phyloP scores from a whole-genome alignment of 257 asterid genomes.

The Solanum verrucosum region DNA sequence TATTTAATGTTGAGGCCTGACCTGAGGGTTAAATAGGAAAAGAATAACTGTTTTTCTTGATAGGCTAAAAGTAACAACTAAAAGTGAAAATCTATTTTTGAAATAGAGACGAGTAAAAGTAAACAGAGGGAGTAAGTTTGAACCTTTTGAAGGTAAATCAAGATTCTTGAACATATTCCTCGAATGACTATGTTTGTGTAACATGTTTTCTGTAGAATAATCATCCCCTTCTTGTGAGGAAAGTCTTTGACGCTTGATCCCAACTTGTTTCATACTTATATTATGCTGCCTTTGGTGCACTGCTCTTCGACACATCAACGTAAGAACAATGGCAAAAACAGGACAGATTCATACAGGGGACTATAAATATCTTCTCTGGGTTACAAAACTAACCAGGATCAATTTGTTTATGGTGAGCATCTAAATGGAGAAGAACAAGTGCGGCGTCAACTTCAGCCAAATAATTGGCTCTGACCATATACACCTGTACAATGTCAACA shows the following conservation, averaged over 20 bases:
- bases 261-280: background rate
- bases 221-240: background rate
- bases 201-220: background rate
- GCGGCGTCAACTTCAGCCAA: slow-evolving; percentile 42
- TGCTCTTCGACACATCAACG: slow-evolving; percentile 7
- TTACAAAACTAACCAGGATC: background rate
- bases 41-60: background rate
- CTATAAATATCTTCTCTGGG: background rate
- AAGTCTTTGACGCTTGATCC: background rate
- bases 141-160: background rate
- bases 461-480: slow-evolving; percentile 27
- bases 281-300: slow-evolving; percentile 4
- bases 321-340: background rate
- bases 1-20: background rate
- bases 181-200: background rate
- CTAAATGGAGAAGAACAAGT: slow-evolving; percentile 33
- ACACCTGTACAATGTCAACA: slow-evolving; percentile 15
- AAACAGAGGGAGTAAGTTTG: background rate
- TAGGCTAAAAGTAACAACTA: no score
- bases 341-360: background rate
- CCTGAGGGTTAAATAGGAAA: background rate
- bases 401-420: slow-evolving; percentile 1
- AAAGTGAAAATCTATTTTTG: background rate
- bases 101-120: background rate
- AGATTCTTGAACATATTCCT: background rate